Evolutionary conservation across 2,329 filamentous ascomycete species (phyloP).

Genomic region (Phaeosphaeria sp.): DNA sequence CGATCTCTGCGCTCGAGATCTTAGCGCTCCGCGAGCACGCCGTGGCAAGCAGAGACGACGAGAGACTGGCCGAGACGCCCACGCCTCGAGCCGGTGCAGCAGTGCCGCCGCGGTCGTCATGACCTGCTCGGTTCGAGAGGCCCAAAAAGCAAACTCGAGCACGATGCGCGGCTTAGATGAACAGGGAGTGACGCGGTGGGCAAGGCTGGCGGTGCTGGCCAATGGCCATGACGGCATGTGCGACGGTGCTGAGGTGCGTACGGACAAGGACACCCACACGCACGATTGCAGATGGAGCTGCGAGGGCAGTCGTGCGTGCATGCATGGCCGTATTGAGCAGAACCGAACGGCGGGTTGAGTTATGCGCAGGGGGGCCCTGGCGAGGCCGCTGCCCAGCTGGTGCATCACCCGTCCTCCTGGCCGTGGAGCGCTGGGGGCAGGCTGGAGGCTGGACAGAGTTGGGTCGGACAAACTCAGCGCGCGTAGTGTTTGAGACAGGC

Average conservation of each 20-base stretch:
- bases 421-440: too few species aligned
- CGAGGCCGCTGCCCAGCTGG: not conserved
- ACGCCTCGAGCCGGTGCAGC: too few species aligned
- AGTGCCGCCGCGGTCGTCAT: not conserved
- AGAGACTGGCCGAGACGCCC: not conserved
- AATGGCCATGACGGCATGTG: conserved; percentile 15
- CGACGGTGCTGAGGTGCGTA: conserved; percentile 5
- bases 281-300: not conserved
- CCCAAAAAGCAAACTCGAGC: not conserved
- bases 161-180: not conserved
- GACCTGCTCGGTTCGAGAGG: not conserved
- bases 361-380: not conserved
- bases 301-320: not conserved
- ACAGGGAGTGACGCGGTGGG: conserved; percentile 4
- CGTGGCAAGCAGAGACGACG: not conserved
- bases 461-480: not conserved
- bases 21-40: not conserved
- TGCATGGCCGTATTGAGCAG: not conserved
- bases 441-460: not conserved
- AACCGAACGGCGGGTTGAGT: not conserved
- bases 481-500: not conserved
- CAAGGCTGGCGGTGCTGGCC: conserved; percentile 3
- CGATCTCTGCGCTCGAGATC: not conserved
- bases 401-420: not conserved
- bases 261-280: not conserved